Percentiles rank a stretch among this genome's conserved stretches.
Conservation (phyloP, 2,329 filamentous ascomycete species). For the Microsporum ferrugineum region DNA sequence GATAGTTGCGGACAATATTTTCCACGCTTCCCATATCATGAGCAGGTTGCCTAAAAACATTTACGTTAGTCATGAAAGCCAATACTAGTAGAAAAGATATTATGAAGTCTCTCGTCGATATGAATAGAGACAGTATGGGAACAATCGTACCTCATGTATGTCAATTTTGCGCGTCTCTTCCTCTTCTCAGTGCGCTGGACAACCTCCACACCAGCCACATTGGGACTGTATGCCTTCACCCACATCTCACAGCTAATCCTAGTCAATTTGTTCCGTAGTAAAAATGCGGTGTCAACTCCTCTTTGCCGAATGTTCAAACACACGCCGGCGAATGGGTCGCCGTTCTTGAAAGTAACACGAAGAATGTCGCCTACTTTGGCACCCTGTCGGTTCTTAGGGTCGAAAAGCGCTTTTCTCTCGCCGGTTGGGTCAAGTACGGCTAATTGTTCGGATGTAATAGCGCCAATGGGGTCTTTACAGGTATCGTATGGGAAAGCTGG, state of each 20-base stretch:
- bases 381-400: constrained; percentile 59
- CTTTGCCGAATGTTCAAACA: constrained; percentile 75
- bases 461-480: constrained; percentile 52
- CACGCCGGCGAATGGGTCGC: constrained; percentile 82
- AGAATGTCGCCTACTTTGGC: constrained; percentile 82
- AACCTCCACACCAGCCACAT: constrained; percentile 82
- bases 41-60: constrained; percentile 49
- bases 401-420: constrained; percentile 70
- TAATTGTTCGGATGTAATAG: constrained; percentile 59
- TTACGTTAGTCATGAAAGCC: neutral
- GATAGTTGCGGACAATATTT: constrained; percentile 59
- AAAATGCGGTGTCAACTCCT: constrained; percentile 79
- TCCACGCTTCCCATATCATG: constrained; percentile 83
- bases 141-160: constrained; percentile 61
- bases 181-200: constrained; percentile 77
- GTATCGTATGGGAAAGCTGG: constrained; percentile 43
- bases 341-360: constrained; percentile 71
- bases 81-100: neutral
- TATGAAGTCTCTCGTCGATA: neutral
- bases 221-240: constrained; percentile 88
- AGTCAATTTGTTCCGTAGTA: constrained; percentile 76
- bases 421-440: constrained; percentile 70
- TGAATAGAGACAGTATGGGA: constrained; percentile 13
- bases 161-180: constrained; percentile 74
- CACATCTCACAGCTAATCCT: constrained; percentile 91